Conservation (phyloP, 805 yeast species). For the Kodamaea neixiangensis region DNA sequence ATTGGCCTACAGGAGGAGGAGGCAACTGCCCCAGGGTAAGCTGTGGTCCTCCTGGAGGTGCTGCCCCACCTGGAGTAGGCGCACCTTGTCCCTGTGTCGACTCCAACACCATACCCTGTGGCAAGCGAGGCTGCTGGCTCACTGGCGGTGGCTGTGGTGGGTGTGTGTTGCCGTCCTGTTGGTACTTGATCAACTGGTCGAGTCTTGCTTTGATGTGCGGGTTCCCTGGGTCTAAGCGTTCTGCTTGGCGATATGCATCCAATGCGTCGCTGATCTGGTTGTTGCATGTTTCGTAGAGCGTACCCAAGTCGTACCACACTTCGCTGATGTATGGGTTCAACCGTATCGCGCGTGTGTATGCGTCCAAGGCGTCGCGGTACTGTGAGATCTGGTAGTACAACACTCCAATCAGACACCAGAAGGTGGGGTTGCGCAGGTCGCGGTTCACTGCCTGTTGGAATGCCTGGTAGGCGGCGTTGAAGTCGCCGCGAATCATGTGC, state of each 20-base stretch:
- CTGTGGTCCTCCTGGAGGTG: slow-evolving; percentile 5
- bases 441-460: slow-evolving; percentile 98
- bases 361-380: slow-evolving; percentile 95
- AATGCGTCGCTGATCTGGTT: slow-evolving; percentile 93
- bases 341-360: slow-evolving; percentile 94
- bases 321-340: slow-evolving; percentile 94
- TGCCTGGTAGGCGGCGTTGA: slow-evolving; percentile 95
- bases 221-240: slow-evolving; percentile 90
- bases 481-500: slow-evolving; percentile 94
- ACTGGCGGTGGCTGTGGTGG: slow-evolving; percentile 70
- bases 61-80: slow-evolving; percentile 16
- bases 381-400: slow-evolving; percentile 94
- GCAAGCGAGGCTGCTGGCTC: slow-evolving; percentile 61
- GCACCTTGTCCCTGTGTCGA: slow-evolving; percentile 31
- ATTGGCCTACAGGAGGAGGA: slow-evolving; percentile 10
- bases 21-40: slow-evolving; percentile 17
- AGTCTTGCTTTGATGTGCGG: slow-evolving; percentile 92
- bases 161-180: slow-evolving; percentile 65
- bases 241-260: slow-evolving; percentile 96
- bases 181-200: slow-evolving; percentile 76
- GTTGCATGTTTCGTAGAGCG: slow-evolving; percentile 94
- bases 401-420: slow-evolving; percentile 97
- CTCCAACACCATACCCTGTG: slow-evolving; percentile 65
- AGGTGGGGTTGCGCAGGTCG: slow-evolving; percentile 95
- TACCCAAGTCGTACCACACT: slow-evolving; percentile 98